phyloP scores from a whole-genome alignment of 306 rosid genomes.

The Neltuma alba region DNA sequence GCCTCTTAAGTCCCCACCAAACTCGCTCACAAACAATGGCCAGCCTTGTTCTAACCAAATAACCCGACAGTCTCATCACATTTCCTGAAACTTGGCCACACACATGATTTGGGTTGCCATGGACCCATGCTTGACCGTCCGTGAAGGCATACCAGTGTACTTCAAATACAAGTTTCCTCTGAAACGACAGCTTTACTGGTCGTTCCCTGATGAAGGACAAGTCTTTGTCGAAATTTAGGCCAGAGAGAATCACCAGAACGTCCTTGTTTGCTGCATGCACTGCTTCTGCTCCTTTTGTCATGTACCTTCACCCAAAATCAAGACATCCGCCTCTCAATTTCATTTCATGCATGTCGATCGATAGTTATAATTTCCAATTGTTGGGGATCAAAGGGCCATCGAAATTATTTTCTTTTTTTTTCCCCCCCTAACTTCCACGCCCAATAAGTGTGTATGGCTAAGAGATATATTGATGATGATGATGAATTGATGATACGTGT shows the following conservation, averaged over 20 bases:
- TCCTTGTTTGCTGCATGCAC: conserved; percentile 80
- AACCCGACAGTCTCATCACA: conserved; percentile 57
- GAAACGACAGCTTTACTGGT: conserved; percentile 56
- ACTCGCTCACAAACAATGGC: conserved; percentile 89
- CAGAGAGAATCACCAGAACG: conserved; percentile 80
- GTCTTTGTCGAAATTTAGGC: conserved; percentile 68
- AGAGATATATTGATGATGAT: background rate
- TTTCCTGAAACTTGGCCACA: conserved; percentile 67
- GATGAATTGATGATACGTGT: no score
- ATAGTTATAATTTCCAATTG: background rate
- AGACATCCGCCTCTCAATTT: background rate
- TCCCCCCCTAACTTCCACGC: no score
- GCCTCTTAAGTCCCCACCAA: conserved; percentile 79
- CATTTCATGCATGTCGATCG: background rate
- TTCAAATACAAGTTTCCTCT: conserved; percentile 69
- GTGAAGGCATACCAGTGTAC: conserved; percentile 82
- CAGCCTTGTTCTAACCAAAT: conserved; percentile 64
- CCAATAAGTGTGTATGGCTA: background rate
- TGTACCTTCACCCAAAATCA: conserved; percentile 53
- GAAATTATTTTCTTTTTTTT: background rate
- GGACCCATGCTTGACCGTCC: conserved; percentile 68
- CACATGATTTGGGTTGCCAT: conserved; percentile 78
- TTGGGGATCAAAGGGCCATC: background rate
- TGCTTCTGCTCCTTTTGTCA: conserved; percentile 92
- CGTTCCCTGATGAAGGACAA: conserved; percentile 58